Evolutionary conservation across 2,329 filamentous ascomycete genomes (phyloP).

Genomic region (Monosporascus sp.): DNA sequence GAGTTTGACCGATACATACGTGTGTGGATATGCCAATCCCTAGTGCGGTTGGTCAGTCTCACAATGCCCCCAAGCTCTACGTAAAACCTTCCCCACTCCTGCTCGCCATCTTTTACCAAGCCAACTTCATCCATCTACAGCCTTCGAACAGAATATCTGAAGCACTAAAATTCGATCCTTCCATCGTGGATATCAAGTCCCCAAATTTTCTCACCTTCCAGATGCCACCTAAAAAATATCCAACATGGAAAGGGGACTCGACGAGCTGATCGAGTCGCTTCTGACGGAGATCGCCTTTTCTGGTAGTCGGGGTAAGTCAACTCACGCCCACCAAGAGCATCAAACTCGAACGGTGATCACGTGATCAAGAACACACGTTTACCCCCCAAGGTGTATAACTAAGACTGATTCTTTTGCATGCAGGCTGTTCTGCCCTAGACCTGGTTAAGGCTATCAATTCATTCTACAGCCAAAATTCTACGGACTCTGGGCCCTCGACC

Average conservation of each 20-base stretch:
- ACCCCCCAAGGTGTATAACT: not conserved
- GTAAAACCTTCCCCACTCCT: not conserved
- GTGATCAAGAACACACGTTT: not conserved
- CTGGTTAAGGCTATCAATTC: slow-evolving; percentile 20
- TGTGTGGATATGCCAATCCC: no score
- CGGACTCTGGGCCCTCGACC: not conserved
- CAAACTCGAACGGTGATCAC: not conserved
- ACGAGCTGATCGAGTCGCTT: slow-evolving; percentile 39
- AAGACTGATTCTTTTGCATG: not conserved
- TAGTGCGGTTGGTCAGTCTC: not conserved
- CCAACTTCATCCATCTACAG: not conserved
- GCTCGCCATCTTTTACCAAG: not conserved
- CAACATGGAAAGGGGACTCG: slow-evolving; percentile 35
- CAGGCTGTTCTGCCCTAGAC: slow-evolving; percentile 23
- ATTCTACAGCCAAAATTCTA: slow-evolving; percentile 10
- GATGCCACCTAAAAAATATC: slow-evolving; percentile 12
- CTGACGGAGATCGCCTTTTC: slow-evolving; percentile 39
- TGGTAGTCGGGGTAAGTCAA: slow-evolving; percentile 34
- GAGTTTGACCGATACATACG: no score
- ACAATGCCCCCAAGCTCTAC: not conserved
- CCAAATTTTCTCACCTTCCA: slow-evolving; percentile 10
- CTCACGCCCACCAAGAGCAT: not conserved
- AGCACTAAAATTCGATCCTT: slow-evolving; percentile 24
- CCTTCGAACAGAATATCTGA: slow-evolving; percentile 6
- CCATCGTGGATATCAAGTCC: slow-evolving; percentile 8